Evolutionary conservation across 176 grass and related monocot species (phyloP).

Genomic region (Oryza officinalis): DNA sequence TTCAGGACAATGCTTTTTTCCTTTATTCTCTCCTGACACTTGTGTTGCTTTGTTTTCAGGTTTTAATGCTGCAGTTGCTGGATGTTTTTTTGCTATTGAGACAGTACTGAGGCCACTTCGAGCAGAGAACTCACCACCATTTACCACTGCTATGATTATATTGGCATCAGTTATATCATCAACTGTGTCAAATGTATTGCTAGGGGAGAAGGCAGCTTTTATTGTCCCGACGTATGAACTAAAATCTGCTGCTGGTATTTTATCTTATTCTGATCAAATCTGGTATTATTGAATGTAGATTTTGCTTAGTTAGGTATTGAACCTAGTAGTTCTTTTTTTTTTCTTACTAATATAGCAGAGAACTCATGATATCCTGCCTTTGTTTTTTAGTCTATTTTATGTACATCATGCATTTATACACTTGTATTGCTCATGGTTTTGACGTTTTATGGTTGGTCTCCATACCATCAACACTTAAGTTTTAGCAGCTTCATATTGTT

Average conservation of each 20-base stretch:
- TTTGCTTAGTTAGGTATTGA: constrained; percentile 34
- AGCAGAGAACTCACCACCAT: constrained; percentile 97
- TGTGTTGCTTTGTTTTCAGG: constrained; percentile 59
- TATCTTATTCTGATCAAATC: constrained; percentile 72
- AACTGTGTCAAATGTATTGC: constrained; percentile 92
- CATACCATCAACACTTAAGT: background rate
- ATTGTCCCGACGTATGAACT: constrained; percentile 97
- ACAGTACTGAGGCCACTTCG: constrained; percentile 93
- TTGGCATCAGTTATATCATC: constrained; percentile 99
- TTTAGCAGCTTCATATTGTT: background rate
- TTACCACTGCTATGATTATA: constrained; percentile 99
- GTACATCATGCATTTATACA: background rate
- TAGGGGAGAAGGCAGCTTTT: constrained; percentile 92
- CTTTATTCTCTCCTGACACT: constrained; percentile 28
- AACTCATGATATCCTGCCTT: background rate
- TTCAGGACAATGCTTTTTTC: background rate
- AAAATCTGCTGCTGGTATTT: constrained; percentile 99
- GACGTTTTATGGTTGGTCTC: constrained; percentile 2
- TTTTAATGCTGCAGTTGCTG: constrained; percentile 97
- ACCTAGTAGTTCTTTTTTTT: constrained; percentile 2
- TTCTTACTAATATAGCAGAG: background rate
- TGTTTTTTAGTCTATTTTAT: constrained; percentile 7
- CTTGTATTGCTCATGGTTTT: background rate
- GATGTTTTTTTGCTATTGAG: constrained; percentile 97
- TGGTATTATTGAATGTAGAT: constrained; percentile 48